phyloP scores from a whole-genome alignment of 139 green algal genomes.

The Tetradesmus obliquus region DNA sequence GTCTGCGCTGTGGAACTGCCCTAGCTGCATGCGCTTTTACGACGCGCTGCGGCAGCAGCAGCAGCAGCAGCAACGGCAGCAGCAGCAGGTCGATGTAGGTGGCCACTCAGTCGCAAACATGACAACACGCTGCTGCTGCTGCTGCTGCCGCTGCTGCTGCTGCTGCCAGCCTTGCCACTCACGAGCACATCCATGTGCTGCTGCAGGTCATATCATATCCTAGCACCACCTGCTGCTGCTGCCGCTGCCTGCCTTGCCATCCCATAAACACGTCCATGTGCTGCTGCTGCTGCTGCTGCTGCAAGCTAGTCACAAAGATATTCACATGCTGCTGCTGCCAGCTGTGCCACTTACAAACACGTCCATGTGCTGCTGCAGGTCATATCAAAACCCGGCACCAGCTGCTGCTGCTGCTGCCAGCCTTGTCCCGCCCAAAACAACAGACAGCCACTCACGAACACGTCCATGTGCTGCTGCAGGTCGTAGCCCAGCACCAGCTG shows the following conservation, averaged over 20 bases:
- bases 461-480: conserved; percentile 92
- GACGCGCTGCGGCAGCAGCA: conserved; percentile 67
- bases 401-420: conserved; percentile 45
- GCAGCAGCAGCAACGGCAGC: neutral
- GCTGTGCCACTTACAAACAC: conserved; percentile 78
- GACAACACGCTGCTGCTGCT: neutral
- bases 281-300: conserved; percentile 76
- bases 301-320: neutral
- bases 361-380: conserved; percentile 91
- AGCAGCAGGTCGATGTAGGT: too few relatives aligned
- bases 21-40: conserved; percentile 86
- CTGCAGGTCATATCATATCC: conserved; percentile 88
- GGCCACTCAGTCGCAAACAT: too few relatives aligned
- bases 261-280: conserved; percentile 28
- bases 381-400: conserved; percentile 97
- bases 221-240: conserved; percentile 79
- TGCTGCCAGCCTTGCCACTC: conserved; percentile 42
- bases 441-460: conserved; percentile 77
- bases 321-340: too few relatives aligned
- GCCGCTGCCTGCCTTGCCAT: neutral
- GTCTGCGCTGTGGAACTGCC: conserved; percentile 88
- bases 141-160: neutral
- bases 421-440: too few relatives aligned
- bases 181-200: conserved; percentile 92
- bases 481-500: conserved; percentile 94